Base-by-base conservation (phyloP, 345 rosid genomes). In the Ceriops decandra region DNA sequence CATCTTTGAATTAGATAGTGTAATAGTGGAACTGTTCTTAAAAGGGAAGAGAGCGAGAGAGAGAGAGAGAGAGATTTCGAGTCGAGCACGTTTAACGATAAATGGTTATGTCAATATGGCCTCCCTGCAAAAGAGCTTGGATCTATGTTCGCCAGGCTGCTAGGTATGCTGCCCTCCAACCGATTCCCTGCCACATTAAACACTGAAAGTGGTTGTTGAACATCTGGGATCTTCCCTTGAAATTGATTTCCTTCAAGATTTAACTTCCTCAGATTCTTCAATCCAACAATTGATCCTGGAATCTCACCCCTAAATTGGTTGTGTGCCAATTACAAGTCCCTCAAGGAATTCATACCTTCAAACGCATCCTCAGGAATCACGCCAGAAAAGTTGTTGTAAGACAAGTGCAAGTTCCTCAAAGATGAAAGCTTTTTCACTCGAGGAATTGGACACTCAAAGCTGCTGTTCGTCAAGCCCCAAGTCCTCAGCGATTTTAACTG, bases 371-470 rank as follows among this genome's bases (percentile, higher is more conserved):
- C 78, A 0, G 71, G 73, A 17, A 93, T 79, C 24, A 72, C 74
- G 0, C 96, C 98, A 0, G 83, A 57, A 75, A 89, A 89, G 4
- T 19, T 20, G 68, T 93, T 93, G 31, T 75, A 66, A 1, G 97
- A 85, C 70, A 93, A 51, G 69, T 76, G 85, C 77, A 90, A 73
- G 49, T 72, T 66, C 73, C 62, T 86, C 32, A 93, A 63, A 28
- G 72, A 36, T 0, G 24, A 51, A 10, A 90, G 81, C 49, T 76
- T 79, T 11, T 61, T 72, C 15, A 93, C 57, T 2, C 68, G 79
- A 1, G 97, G 95, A 35, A 93, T 28, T 0, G 76, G 49, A 13
- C 98, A 96, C 0, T 80, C 81, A 5, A 93, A 86, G 73, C 70
- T 69, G 67, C 90, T 93, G 70, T 81, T 77, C 82, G 69, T 80